A percentile compares a stretch with the other conserved stretches of the same genome.
phyloP scores from a whole-genome alignment of 208 protist species.

The Acanthamoeba polyphaga region DNA sequence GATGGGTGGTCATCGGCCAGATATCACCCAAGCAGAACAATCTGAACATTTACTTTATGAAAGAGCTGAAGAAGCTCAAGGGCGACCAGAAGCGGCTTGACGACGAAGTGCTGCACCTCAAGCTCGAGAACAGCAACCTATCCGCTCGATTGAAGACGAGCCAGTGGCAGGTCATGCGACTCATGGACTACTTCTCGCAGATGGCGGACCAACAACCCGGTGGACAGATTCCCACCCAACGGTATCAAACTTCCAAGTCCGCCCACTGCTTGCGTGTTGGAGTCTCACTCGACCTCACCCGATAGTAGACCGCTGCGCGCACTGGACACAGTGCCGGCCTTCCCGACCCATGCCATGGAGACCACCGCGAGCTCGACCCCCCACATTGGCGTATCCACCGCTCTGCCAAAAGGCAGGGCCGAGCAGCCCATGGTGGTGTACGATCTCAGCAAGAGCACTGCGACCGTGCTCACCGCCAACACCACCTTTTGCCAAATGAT shows the following conservation, averaged over 20 bases:
- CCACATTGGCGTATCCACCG: not conserved
- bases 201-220: conserved; percentile 27
- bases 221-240: conserved; percentile 7
- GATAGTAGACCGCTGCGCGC: conserved; percentile 26
- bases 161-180: conserved; percentile 73
- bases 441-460: conserved; percentile 65
- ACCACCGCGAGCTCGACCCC: not conserved
- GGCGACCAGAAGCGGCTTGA: conserved; percentile 69
- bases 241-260: not conserved
- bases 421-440: conserved; percentile 76
- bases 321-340: conserved; percentile 1
- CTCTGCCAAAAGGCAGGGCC: not conserved
- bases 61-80: conserved; percentile 72
- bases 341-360: not conserved
- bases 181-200: conserved; percentile 71
- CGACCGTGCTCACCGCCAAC: conserved; percentile 73
- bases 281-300: not conserved
- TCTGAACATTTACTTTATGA: conserved; percentile 74
- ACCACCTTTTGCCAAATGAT: conserved; percentile 76
- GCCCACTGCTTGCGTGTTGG: not conserved
- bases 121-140: conserved; percentile 75
- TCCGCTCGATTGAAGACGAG: conserved; percentile 54
- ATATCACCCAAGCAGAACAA: conserved; percentile 66
- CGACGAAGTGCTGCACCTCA: conserved; percentile 74
- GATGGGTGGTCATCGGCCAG: not conserved